Conservation (phyloP, 768 basidiomycete species). For the Filobasidium wieringae region DNA sequence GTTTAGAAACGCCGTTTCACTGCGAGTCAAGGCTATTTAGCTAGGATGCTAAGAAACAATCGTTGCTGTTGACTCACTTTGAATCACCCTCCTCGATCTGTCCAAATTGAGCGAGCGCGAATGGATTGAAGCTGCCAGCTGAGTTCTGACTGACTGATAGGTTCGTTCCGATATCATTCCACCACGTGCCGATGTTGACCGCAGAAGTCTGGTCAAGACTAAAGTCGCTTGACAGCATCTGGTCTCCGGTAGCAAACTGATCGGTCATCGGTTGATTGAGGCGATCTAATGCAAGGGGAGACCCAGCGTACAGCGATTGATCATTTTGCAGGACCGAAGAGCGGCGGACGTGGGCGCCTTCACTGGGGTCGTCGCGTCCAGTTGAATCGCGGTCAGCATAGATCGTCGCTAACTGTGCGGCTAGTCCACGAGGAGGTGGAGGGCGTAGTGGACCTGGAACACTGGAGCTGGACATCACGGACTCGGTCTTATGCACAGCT, state of each 20-base stretch:
- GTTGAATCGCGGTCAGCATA: constrained; percentile 1
- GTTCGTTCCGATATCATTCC: constrained; percentile 16
- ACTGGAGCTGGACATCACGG: not conserved
- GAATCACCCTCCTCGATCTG: constrained; percentile 6
- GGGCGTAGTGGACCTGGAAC: constrained; percentile 31
- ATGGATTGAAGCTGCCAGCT: constrained; percentile 30
- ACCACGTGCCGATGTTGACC: constrained; percentile 8
- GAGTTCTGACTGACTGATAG: constrained; percentile 10
- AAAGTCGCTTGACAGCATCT: constrained; percentile 16
- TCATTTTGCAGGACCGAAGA: not conserved
- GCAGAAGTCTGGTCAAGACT: constrained; percentile 14
- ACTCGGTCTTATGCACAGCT: not conserved
- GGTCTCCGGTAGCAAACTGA: not conserved
- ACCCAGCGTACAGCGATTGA: constrained; percentile 4
- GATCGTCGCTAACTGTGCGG: not conserved
- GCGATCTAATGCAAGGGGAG: constrained; percentile 21
- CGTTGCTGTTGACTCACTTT: constrained; percentile 10
- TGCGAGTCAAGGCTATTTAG: not conserved
- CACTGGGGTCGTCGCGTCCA: no score
- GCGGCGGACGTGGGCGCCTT: constrained; percentile 1
- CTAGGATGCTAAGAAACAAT: not conserved
- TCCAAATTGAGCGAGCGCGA: constrained; percentile 29
- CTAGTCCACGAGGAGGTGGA: constrained; percentile 15
- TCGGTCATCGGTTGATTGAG: constrained; percentile 22
- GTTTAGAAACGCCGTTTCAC: constrained; percentile 35